Base-by-base conservation (phyloP, 2,329 filamentous ascomycete genomes). In the Hymenoscyphus infarciens region DNA sequence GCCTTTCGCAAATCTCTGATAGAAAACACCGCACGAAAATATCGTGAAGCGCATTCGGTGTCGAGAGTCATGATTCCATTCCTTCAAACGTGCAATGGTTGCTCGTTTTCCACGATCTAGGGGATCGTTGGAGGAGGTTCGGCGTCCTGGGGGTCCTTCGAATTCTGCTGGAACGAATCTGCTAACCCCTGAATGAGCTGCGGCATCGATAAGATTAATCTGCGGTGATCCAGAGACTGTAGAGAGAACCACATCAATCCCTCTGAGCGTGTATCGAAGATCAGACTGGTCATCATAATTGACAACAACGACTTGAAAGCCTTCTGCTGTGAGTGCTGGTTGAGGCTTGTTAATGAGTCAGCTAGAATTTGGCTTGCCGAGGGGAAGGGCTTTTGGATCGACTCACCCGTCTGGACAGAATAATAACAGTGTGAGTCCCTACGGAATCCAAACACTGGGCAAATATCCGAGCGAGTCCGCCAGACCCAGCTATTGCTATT, bases 121-220 rank as follows among this genome's bases (percentile, higher is more conserved):
- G 1, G 85, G 81, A 62, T 89, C 86, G 61, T 79, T 76, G 60
- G 52, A 66, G 33, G 33, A 11, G 1, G 82, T 80, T 57, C 88
- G 80, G 54, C 82, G 79, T 19, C 76, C 75, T 16, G 89, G 78
- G 35, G 79, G 78, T 1, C 89, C 89, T 76, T 91, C 88, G 68
- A 92, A 92, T 69, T 92, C 89, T 6, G 89, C 88, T 1, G 90
- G 89, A 3, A 90, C 86, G 70, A 92, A 92, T 39, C 85, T 82
- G 16, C 83, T 81, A 1, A 92, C 89, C 19, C 83, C 80, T 19
- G 82, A 84, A 58, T 81, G 78, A 16, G 86, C 83, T 0, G 89
- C 88, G 1, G 89, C 89, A 68, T 89, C 85, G 73, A 92, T 91
- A 35, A 92, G 82, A 64, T 85, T 84, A 54, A 91, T 79, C 72